Percentiles rank a stretch among this genome's conserved stretches.
Conservation (phyloP, 2,329 filamentous ascomycete genomes). For the Setomelanomma holmii region DNA sequence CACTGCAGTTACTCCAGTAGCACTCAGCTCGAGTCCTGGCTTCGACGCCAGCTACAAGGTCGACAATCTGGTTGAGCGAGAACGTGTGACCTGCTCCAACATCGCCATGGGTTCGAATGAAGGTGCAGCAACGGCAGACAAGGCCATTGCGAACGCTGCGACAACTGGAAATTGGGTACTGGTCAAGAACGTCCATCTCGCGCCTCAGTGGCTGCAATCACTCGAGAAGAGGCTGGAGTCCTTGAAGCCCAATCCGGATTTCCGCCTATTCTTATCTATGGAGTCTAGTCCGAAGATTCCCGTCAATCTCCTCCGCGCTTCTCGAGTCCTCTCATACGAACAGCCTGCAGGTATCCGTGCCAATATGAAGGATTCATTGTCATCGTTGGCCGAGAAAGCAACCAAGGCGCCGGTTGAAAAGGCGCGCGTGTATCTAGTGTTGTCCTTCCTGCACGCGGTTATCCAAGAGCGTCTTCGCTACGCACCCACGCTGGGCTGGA, state of each 20-base stretch:
- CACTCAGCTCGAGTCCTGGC: slow-evolving; percentile 91
- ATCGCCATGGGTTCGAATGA: slow-evolving; percentile 99
- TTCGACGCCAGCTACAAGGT: slow-evolving; percentile 99
- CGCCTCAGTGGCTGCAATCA: slow-evolving; percentile 94
- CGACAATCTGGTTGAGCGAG: slow-evolving; percentile 87
- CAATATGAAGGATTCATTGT: slow-evolving; percentile 98
- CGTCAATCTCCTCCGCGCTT: slow-evolving; percentile 91
- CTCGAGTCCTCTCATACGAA: slow-evolving; percentile 95
- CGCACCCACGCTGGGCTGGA: slow-evolving; percentile 93
- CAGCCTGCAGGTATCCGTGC: slow-evolving; percentile 95
- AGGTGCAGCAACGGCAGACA: slow-evolving; percentile 89
- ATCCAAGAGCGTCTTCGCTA: slow-evolving; percentile 95
- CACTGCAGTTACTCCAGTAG: slow-evolving; percentile 82
- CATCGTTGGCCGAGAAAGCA: slow-evolving; percentile 77
- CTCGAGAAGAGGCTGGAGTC: slow-evolving; percentile 96
- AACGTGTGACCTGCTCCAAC: slow-evolving; percentile 84
- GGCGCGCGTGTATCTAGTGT: slow-evolving; percentile 83
- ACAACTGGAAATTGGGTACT: slow-evolving; percentile 94
- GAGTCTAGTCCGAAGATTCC: slow-evolving; percentile 96
- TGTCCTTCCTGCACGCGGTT: slow-evolving; percentile 95
- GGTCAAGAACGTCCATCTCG: slow-evolving; percentile 98
- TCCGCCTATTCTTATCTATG: slow-evolving; percentile 97
- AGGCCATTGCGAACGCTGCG: slow-evolving; percentile 90
- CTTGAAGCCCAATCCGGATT: slow-evolving; percentile 90
- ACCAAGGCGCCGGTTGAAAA: slow-evolving; percentile 88